Evolutionary conservation across 2,329 filamentous ascomycete genomes (phyloP).

Genomic region (Metarhizium humberi): DNA sequence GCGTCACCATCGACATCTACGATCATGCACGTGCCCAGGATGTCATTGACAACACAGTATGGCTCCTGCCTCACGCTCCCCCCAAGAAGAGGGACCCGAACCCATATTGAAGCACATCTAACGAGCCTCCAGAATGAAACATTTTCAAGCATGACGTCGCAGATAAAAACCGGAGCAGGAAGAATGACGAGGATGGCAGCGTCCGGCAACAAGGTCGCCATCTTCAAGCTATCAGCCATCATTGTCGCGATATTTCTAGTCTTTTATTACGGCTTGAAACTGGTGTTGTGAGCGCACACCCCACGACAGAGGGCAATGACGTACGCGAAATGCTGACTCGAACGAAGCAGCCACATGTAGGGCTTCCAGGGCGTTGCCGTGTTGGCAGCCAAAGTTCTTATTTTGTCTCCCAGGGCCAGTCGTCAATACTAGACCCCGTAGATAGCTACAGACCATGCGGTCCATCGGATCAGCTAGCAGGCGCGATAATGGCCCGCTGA

Average conservation of each 20-base stretch:
- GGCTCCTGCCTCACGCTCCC: slow-evolving; percentile 13
- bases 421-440: neutral
- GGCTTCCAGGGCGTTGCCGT: neutral
- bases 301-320: neutral
- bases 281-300: slow-evolving; percentile 42
- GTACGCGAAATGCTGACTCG: neutral
- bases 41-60: slow-evolving; percentile 78
- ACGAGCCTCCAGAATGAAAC: slow-evolving; percentile 58
- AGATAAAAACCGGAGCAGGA: slow-evolving; percentile 73
- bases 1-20: slow-evolving; percentile 96
- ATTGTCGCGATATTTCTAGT: slow-evolving; percentile 63
- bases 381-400: neutral
- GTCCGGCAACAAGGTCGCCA: slow-evolving; percentile 80
- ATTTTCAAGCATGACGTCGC: slow-evolving; percentile 78
- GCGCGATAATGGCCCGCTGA: neutral
- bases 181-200: slow-evolving; percentile 85
- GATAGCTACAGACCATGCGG: neutral
- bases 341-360: neutral
- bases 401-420: neutral
- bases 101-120: neutral
- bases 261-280: slow-evolving; percentile 62
- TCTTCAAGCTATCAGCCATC: slow-evolving; percentile 82
- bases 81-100: too few relatives aligned
- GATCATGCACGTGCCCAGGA: slow-evolving; percentile 85
- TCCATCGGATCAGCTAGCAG: neutral